Evolutionary conservation across 768 basidiomycete species (phyloP), one percentile per base, ranked within the genome.

Genomic region (Cystoderma amianthinum): DNA sequence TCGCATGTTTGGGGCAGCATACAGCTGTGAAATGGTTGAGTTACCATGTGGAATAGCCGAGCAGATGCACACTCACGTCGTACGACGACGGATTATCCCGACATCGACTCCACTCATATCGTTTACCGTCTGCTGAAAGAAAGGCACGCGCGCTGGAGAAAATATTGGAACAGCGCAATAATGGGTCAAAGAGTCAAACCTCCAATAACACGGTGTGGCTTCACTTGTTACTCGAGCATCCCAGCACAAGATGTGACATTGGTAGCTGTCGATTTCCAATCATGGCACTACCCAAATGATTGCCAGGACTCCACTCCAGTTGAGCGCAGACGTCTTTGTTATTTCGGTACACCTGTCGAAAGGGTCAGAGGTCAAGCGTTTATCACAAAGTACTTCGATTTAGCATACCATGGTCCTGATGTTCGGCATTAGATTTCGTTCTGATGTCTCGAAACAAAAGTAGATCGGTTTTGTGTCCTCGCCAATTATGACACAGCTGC

Each of bases 401-500:
- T 22, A 21, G 58, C 67, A 53, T 51, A 77, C 78, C 53, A 69
- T 71, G 12, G 79, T 80, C 44, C 66, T 62, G 25, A 69, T 63
- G 48, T 65, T 67, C 33, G 62, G 50, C 48, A 58, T 59, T 25
- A 67, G 53, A 47, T 62, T 63, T 51, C 62, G 64, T 45, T 69
- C 63, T 39, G 67, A 63, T 9, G 84, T 86, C 55, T 80, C 76
- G 58, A 87, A 85, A 53, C 70, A 74, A 55, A 79, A 75, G 63
- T 75, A 82, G 50, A 83, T 59, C 1, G 74, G 73, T 48, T 65
- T 70, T 22, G 62, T 64, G 59, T 76, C 76, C 52, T 80, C 74
- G 30, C 83, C 81, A 49, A 85, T 84, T 62, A 85, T 61, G 44
- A 78, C 69, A 55, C 78, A 82, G 44, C 67, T 70, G 41, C 82